Conservation (phyloP, 1,139 yeast genomes). For the Pichia sp. region DNA sequence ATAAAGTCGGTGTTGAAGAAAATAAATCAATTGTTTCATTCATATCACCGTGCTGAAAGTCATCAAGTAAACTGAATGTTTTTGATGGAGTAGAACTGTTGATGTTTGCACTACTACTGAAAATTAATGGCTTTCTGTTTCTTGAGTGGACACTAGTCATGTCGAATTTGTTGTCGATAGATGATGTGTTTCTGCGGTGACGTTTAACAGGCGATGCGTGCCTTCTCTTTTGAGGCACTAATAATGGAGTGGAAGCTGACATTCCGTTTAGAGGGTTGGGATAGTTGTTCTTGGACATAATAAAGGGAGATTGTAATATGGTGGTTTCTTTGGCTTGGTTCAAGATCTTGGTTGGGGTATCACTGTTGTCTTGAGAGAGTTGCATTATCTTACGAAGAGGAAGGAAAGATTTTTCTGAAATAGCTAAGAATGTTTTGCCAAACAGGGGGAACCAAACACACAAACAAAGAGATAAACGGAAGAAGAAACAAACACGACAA, state of each 20-base stretch:
- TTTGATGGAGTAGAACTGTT: neutral
- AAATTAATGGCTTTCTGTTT: conserved; percentile 8
- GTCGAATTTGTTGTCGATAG: conserved; percentile 1
- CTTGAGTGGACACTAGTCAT: neutral
- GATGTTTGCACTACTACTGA: neutral
- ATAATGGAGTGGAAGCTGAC: conserved; percentile 4
- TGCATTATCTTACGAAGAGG: too few species aligned
- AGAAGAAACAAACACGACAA: too few species aligned
- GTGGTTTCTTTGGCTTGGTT: neutral
- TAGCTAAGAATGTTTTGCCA: neutral
- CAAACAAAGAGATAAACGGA: too few species aligned
- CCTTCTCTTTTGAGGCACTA: conserved; percentile 2
- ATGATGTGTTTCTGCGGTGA: neutral
- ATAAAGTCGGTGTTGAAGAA: conserved; percentile 5
- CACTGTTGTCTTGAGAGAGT: neutral
- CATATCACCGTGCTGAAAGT: conserved; percentile 23
- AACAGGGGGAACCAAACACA: neutral
- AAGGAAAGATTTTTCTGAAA: too few species aligned
- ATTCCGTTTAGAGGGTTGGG: neutral
- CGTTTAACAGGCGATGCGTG: conserved; percentile 12
- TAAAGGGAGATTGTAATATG: conserved; percentile 8
- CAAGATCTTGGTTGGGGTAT: neutral
- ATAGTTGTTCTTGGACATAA: neutral
- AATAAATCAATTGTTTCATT: conserved; percentile 12
- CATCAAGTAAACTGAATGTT: conserved; percentile 27